Base-by-base conservation (phyloP, 2,329 filamentous ascomycete species). In the Pyricularia grisea region DNA sequence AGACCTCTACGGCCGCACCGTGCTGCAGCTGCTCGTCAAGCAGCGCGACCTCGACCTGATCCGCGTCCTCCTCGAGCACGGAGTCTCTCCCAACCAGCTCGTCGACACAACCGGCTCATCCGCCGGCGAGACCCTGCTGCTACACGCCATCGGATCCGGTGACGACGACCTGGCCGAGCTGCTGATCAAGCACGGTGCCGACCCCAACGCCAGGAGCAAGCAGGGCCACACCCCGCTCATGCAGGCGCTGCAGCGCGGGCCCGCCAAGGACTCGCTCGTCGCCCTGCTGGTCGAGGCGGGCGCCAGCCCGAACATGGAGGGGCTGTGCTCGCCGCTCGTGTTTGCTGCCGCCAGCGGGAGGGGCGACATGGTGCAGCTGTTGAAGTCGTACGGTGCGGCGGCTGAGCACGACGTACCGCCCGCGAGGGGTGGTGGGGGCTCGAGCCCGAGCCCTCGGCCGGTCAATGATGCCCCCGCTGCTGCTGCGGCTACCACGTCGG, bases 81-180 rank as follows among this genome's bases (percentile, higher is more conserved):
- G 68, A 20, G 70, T 67, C 20, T 36, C 63, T 33, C 70, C 67
- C 27, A 69, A 67, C 64, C 64, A 61, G 67, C 30, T 70, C 11
- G 36, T 65, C 20, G 70, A 71, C 33, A 63, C 67, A 12, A 17
- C 66, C 11, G 20, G 33, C 20, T 30, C 63, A 5, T 30, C 63
- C 12, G n/a, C 28, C n/a, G 60, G 61, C 30, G 64, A 68, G 60
- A 76, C 76, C 17, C 77, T 78, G 7, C 68, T 80, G 66, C 72
- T 78, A 71, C 74, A 77, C 67, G 77, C 78, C 6, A 69, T 78
- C 31, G 65, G 27, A 28, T 28, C 23, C 31, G 61, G 67, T 20
- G 61, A 20, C 68, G 73, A 42, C 67, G 63, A 68, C 68, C 61
- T 55, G 33, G 67, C 67, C 30, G 67, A 28, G 27, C 28, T 66